Percentiles rank a stretch among this genome's conserved stretches.
Evolutionary conservation across 192 early-diverging fungal genomes (phyloP).

Genomic region (Podila minutissima): DNA sequence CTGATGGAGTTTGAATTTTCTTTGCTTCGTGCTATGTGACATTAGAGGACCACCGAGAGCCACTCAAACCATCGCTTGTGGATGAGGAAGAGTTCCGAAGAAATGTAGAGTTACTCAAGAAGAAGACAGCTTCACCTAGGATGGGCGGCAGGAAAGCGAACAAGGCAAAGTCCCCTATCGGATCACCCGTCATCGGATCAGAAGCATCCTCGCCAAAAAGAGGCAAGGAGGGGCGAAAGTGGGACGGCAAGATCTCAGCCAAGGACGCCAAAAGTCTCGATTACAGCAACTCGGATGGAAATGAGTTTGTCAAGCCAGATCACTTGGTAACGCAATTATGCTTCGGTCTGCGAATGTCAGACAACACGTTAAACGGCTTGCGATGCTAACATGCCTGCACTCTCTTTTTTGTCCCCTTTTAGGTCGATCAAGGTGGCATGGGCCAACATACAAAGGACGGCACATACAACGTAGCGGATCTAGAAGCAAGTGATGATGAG

Average conservation of each 20-base stretch:
- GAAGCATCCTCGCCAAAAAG: slow-evolving; percentile 45
- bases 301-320: slow-evolving; percentile 25
- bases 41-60: slow-evolving; percentile 21
- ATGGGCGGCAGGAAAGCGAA: slow-evolving; percentile 34
- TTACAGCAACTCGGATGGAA: slow-evolving; percentile 51
- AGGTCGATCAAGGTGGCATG: slow-evolving; percentile 69
- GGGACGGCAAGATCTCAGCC: slow-evolving; percentile 76
- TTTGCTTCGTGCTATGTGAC: not conserved
- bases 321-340: slow-evolving; percentile 22
- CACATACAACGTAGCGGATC: slow-evolving; percentile 81
- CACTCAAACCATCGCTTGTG: slow-evolving; percentile 18
- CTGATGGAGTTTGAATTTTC: no score
- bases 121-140: slow-evolving; percentile 47
- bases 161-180: slow-evolving; percentile 19
- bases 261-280: slow-evolving; percentile 65
- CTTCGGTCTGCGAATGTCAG: not conserved
- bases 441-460: slow-evolving; percentile 75
- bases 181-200: slow-evolving; percentile 38
- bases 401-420: no score
- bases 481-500: slow-evolving; percentile 62
- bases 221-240: slow-evolving; percentile 67
- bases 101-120: slow-evolving; percentile 59
- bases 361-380: no score
- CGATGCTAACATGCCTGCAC: no score
- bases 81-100: slow-evolving; percentile 61